Evolutionary conservation across 2,329 filamentous ascomycete species (phyloP).

Genomic region (Verticillium longisporum): DNA sequence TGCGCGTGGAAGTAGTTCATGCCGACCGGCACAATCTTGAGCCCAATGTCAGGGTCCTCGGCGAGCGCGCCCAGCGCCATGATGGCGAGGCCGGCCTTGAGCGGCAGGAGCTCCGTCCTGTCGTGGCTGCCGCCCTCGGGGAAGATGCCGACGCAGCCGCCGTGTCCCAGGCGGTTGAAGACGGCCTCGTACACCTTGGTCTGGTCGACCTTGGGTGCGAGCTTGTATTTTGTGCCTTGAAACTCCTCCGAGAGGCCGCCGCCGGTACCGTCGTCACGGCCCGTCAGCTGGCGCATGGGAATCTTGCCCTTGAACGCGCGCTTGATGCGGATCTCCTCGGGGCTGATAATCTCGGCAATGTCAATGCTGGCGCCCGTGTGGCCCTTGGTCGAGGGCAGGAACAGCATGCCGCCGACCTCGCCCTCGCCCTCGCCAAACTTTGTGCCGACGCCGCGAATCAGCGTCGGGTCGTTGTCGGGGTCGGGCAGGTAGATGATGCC

Average conservation of each 20-base stretch:
- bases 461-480: slow-evolving; percentile 73
- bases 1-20: slow-evolving; percentile 99
- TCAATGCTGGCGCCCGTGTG: slow-evolving; percentile 71
- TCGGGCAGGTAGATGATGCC: slow-evolving; percentile 87
- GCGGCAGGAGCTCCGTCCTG: slow-evolving; percentile 79
- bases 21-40: slow-evolving; percentile 92
- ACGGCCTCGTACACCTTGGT: slow-evolving; percentile 90
- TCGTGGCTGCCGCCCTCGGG: slow-evolving; percentile 96
- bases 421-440: slow-evolving; percentile 69
- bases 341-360: slow-evolving; percentile 72
- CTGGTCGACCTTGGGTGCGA: slow-evolving; percentile 90
- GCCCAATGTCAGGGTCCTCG: slow-evolving; percentile 74
- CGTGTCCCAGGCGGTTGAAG: slow-evolving; percentile 72
- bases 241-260: slow-evolving; percentile 36
- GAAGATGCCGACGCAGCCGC: slow-evolving; percentile 93
- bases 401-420: slow-evolving; percentile 74
- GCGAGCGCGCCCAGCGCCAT: slow-evolving; percentile 92
- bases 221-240: slow-evolving; percentile 70
- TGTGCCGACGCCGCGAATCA: slow-evolving; percentile 72
- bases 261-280: slow-evolving; percentile 63
- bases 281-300: slow-evolving; percentile 74
- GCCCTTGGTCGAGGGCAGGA: slow-evolving; percentile 78
- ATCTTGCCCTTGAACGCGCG: slow-evolving; percentile 76
- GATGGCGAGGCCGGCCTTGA: slow-evolving; percentile 95
- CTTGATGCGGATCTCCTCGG: slow-evolving; percentile 79